These are phyloP conservation scores for Aspergillus ibericus DNA, from an alignment of 2,329 filamentous ascomycete species.

Conservation along the genomic window DNA sequence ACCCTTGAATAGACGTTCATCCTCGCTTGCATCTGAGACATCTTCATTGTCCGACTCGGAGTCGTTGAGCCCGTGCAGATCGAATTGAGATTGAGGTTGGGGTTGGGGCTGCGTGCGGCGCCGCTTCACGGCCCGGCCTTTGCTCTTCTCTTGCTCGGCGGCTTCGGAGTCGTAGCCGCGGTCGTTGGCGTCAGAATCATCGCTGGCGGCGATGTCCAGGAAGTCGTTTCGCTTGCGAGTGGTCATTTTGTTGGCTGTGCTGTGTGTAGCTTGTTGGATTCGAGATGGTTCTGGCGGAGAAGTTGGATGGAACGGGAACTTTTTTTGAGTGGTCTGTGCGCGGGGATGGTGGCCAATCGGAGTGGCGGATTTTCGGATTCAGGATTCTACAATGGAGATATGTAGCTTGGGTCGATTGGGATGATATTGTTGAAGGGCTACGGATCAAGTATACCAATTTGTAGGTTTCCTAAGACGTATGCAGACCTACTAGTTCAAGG, in stretches of 20 bases:
- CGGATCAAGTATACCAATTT: too few relatives aligned
- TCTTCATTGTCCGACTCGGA: conserved; percentile 17
- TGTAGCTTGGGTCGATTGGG: too few relatives aligned
- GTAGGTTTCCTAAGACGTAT: too few relatives aligned
- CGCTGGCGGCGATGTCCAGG: conserved; percentile 38
- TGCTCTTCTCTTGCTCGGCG: conserved; percentile 42
- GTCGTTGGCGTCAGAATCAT: conserved; percentile 42
- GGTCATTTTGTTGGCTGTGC: conserved; percentile 29
- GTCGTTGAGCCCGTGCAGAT: conserved; percentile 15
- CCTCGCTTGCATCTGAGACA: conserved; percentile 17
- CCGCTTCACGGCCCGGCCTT: conserved; percentile 37
- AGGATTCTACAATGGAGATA: too few relatives aligned
- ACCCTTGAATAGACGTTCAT: conserved; percentile 11
- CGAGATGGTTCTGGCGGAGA: not conserved
- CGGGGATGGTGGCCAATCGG: conserved; percentile 1
- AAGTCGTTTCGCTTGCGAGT: conserved; percentile 42
- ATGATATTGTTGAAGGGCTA: too few relatives aligned
- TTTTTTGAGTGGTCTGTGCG: conserved; percentile 22
- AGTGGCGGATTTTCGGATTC: not conserved
- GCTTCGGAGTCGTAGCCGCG: conserved; percentile 49
- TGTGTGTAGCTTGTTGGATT: not conserved
- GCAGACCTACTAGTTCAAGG: too few relatives aligned
- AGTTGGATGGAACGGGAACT: conserved; percentile 5
- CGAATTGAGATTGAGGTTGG: conserved; percentile 43
- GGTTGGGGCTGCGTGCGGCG: conserved; percentile 28